These are phyloP conservation scores for Spirogloea muscicola DNA, from an alignment of 139 green algal species.

Conservation along the genomic window DNA sequence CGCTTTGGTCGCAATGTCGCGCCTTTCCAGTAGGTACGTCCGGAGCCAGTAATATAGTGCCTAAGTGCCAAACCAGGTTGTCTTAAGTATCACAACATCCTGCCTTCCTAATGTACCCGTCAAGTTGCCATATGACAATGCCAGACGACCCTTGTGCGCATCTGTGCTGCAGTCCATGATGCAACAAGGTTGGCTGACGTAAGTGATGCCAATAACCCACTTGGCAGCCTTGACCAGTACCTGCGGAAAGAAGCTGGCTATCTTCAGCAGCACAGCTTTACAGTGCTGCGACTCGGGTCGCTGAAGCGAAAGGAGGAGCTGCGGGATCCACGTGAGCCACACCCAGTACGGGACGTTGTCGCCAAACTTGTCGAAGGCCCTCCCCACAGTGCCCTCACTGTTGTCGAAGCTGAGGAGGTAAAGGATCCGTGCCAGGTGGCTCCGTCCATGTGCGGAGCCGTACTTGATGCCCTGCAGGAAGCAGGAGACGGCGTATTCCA, in stretches of 20 bases:
- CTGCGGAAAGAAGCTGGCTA: constrained; percentile 65
- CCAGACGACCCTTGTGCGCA: too few relatives aligned
- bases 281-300: constrained; percentile 66
- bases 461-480: constrained; percentile 73
- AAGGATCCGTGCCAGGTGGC: constrained; percentile 72
- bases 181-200: too few relatives aligned
- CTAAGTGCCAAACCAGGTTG: too few relatives aligned
- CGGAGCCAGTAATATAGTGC: constrained; percentile 86
- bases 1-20: constrained; percentile 38
- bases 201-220: too few relatives aligned
- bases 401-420: constrained; percentile 80
- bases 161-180: too few relatives aligned
- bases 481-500: constrained; percentile 81
- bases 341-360: constrained; percentile 76
- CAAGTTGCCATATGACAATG: too few relatives aligned
- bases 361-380: constrained; percentile 57
- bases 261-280: constrained; percentile 62
- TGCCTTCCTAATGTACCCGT: too few relatives aligned
- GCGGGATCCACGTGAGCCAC: constrained; percentile 88
- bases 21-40: constrained; percentile 67
- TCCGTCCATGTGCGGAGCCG: constrained; percentile 54
- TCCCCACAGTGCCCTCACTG: constrained; percentile 36
- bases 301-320: constrained; percentile 83
- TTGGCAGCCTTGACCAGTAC: too few relatives aligned
- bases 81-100: too few relatives aligned